Base-by-base conservation (phyloP, 192 early-diverging fungal species). In the Haplosporangium gracile region DNA sequence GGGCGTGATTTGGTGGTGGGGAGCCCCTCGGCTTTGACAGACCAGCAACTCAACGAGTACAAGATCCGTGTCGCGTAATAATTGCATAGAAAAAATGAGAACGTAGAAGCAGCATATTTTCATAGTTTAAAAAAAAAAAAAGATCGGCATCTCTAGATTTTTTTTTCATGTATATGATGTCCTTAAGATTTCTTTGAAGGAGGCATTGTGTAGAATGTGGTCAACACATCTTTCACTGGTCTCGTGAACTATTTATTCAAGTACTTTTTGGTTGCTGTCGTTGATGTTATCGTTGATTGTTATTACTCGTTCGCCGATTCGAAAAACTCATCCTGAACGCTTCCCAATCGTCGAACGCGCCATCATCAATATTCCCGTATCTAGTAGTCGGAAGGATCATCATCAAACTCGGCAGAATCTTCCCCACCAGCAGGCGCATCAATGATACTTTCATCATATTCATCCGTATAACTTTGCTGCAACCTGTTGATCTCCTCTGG, bases 1-100 rank as follows among this genome's bases (percentile, higher is more conserved):
- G 97, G 96, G 36, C 93, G 93, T 24, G 97, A 98, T 86, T 86
- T 97, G 69, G 94, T 96, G 53, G 95, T 97, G 47, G 90, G 91
- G 15, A 94, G 95, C 68, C 97, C 97, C 8, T 92, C 94, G 4
- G 49, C 57, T 42, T 90, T 96, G 2, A 90, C 92, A 8, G 81
- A 89, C 13, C 87, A 83, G 40, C 91, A 94, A 78, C 82, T 98
- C 32, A 88, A 88, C 2, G 93, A 95, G 72, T 97, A 97, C 87
- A 92, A 92, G 36, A 81, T 96, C 38, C 53, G 77, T 72, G 78
- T 91, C 42, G 70, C 76, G 26, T 71, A 78, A 39, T 22, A 22
- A 51, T 20, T 49, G 2, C 39, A 49, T 42, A 72, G 18, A 29
- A 24, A 26, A 11, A 2, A 20, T 26, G 39, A 43, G 42, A 43